Conservation (phyloP, 2,329 filamentous ascomycete species). For the Fusarium odoratissimum region DNA sequence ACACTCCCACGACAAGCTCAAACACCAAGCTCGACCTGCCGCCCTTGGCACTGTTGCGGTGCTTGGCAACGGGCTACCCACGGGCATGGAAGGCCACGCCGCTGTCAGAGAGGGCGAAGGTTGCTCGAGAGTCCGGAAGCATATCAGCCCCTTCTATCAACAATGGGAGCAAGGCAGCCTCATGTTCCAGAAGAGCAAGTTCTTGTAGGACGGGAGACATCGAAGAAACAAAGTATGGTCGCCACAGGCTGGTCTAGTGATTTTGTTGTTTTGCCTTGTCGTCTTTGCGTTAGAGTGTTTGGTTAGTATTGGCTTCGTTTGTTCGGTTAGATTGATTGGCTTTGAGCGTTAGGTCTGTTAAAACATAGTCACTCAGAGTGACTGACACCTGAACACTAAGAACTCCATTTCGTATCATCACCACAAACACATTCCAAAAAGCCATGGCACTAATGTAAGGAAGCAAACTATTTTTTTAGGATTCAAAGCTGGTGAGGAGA, state of each 20-base stretch:
- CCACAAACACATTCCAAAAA: constrained; percentile 14
- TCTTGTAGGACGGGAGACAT: neutral
- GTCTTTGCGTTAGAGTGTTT: neutral
- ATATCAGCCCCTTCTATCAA: constrained; percentile 42
- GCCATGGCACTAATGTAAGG: constrained; percentile 24
- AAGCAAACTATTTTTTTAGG: constrained; percentile 42
- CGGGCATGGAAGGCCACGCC: constrained; percentile 18
- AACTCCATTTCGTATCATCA: constrained; percentile 8
- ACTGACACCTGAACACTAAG: constrained; percentile 7
- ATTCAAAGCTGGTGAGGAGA: constrained; percentile 44
- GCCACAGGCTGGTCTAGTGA: neutral
- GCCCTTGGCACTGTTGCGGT: constrained; percentile 43
- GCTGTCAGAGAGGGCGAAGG: constrained; percentile 33
- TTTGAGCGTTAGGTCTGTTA: constrained; percentile 3
- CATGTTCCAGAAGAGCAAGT: constrained; percentile 27
- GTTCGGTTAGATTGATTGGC: constrained; percentile 7
- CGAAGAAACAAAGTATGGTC: neutral
- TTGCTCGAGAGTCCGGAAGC: constrained; percentile 28
- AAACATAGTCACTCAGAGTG: constrained; percentile 2
- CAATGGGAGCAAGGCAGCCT: constrained; percentile 36
- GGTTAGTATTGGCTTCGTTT: constrained; percentile 1
- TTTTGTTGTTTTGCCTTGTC: constrained; percentile 16
- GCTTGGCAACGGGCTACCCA: constrained; percentile 30
- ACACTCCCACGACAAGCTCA: constrained; percentile 36
- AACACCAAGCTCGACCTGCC: constrained; percentile 36